Evolutionary conservation across 2,329 filamentous ascomycete species (phyloP).

Genomic region (Phyllosticta ampelicida): DNA sequence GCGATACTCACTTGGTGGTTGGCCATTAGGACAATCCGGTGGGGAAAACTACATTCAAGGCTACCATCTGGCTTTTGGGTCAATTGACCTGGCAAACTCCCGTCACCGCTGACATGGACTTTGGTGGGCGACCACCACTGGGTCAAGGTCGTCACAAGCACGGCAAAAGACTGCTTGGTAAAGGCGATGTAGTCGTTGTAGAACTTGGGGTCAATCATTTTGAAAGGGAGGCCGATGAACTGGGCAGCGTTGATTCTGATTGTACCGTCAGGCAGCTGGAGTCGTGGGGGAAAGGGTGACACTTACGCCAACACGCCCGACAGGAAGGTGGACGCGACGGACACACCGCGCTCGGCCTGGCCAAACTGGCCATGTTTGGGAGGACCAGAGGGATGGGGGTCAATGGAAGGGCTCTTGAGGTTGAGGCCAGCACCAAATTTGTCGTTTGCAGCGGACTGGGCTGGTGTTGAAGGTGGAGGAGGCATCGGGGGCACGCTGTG

Average conservation of each 20-base stretch:
- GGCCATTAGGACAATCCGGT: slow-evolving; percentile 71
- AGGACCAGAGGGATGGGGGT: slow-evolving; percentile 33
- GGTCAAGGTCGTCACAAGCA: slow-evolving; percentile 68
- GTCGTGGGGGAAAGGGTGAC: neutral
- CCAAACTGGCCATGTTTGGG: slow-evolving; percentile 37
- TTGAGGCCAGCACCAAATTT: slow-evolving; percentile 34
- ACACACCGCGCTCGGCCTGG: slow-evolving; percentile 40
- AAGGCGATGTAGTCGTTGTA: slow-evolving; percentile 82
- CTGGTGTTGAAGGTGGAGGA: slow-evolving; percentile 8
- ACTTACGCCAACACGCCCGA: slow-evolving; percentile 38
- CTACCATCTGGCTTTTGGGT: slow-evolving; percentile 58
- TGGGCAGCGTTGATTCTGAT: slow-evolving; percentile 53
- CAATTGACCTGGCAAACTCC: slow-evolving; percentile 66
- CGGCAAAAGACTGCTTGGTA: slow-evolving; percentile 74
- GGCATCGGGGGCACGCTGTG: slow-evolving; percentile 3
- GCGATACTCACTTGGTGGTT: slow-evolving; percentile 56
- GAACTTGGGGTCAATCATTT: slow-evolving; percentile 62
- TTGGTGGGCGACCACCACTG: slow-evolving; percentile 80
- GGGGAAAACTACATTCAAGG: slow-evolving; percentile 68
- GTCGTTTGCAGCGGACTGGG: slow-evolving; percentile 20
- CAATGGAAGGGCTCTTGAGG: slow-evolving; percentile 32
- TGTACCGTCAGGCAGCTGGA: neutral
- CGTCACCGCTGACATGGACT: slow-evolving; percentile 74
- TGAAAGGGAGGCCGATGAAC: slow-evolving; percentile 64
- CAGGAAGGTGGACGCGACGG: slow-evolving; percentile 39